Evolutionary conservation across 169 alveolate species (phyloP).

Genomic region (Plasmodium chabaudi): DNA sequence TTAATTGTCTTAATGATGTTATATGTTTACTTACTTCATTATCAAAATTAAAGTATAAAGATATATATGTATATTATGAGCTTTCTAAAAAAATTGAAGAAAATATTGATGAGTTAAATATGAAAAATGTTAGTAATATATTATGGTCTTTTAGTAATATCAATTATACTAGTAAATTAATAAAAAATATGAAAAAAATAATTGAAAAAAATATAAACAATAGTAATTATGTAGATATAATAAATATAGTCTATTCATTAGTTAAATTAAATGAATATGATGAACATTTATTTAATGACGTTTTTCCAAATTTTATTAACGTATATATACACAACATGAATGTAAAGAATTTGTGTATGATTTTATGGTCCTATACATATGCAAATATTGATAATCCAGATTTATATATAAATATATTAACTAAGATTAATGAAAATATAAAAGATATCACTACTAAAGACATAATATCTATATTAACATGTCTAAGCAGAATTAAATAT

Average conservation of each 20-base stretch:
- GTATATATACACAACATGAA: slow-evolving; percentile 71
- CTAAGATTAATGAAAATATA: slow-evolving; percentile 67
- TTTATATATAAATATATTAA: slow-evolving; percentile 51
- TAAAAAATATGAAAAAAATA: slow-evolving; percentile 63
- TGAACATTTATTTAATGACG: slow-evolving; percentile 50
- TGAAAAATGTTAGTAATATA: slow-evolving; percentile 65
- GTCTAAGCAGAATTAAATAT: slow-evolving; percentile 67
- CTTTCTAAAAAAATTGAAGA: slow-evolving; percentile 55
- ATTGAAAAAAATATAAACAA: slow-evolving; percentile 60
- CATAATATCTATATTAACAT: slow-evolving; percentile 61
- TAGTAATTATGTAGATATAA: slow-evolving; percentile 36
- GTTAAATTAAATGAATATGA: slow-evolving; percentile 73
- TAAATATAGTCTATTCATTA: slow-evolving; percentile 44
- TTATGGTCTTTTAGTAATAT: slow-evolving; percentile 70
- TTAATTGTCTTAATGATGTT: slow-evolving; percentile 36
- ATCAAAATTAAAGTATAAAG: slow-evolving; percentile 64
- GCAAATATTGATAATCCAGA: slow-evolving; percentile 58
- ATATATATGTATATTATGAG: slow-evolving; percentile 32
- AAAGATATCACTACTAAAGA: slow-evolving; percentile 65
- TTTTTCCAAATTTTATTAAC: slow-evolving; percentile 56
- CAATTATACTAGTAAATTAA: slow-evolving; percentile 54
- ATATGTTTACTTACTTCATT: slow-evolving; percentile 55
- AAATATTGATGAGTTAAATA: slow-evolving; percentile 32
- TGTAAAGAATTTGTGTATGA: slow-evolving; percentile 62
- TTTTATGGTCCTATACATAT: slow-evolving; percentile 63